Evolutionary conservation across 352 stramenopile species (phyloP).

Genomic region (Phytophthora meadii): DNA sequence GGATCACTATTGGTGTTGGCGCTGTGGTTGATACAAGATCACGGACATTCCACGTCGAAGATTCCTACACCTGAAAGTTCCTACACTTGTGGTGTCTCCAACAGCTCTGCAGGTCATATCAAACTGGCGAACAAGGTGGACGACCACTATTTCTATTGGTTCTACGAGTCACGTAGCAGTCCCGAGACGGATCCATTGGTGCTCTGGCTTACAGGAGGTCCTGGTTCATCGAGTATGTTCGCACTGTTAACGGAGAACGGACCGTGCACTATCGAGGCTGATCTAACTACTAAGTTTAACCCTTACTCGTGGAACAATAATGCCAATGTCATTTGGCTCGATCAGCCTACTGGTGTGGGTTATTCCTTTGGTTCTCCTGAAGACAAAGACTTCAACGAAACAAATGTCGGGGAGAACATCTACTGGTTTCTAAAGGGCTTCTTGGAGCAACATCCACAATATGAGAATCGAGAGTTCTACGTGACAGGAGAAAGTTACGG

Average conservation of each 20-base stretch:
- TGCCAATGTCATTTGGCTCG: conserved; percentile 66
- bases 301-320: conserved; percentile 58
- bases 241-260: conserved; percentile 59
- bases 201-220: conserved; percentile 61
- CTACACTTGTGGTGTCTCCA: conserved; percentile 33
- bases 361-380: conserved; percentile 45
- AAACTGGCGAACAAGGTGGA: conserved; percentile 50
- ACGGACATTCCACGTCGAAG: conserved; percentile 2
- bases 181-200: conserved; percentile 72
- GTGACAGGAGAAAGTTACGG: conserved; percentile 63
- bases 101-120: conserved; percentile 55
- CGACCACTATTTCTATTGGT: conserved; percentile 71
- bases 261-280: conserved; percentile 46
- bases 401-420: conserved; percentile 51
- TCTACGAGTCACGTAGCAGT: conserved; percentile 52
- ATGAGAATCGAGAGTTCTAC: conserved; percentile 50
- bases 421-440: conserved; percentile 58
- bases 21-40: conserved; percentile 29
- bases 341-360: conserved; percentile 55
- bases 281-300: conserved; percentile 48
- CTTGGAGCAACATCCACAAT: conserved; percentile 49
- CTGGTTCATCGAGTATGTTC: conserved; percentile 54
- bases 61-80: not conserved
- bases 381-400: conserved; percentile 50
- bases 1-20: conserved; percentile 21